phyloP scores from a whole-genome alignment of 2,329 filamentous ascomycete species.

The Alternaria gaisen region DNA sequence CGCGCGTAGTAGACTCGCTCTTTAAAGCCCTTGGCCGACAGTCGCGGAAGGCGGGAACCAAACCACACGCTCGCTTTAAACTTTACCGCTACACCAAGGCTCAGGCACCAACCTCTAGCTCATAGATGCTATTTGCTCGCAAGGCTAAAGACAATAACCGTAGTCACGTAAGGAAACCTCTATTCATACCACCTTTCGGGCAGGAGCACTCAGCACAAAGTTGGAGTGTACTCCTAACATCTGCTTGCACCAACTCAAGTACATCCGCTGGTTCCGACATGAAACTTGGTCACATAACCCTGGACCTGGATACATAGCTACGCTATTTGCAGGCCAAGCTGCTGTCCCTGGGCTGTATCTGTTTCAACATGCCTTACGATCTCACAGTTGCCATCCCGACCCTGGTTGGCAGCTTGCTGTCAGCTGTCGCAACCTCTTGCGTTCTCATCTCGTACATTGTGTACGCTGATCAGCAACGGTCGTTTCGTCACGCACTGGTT shows the following conservation, averaged over 20 bases:
- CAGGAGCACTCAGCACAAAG: background rate
- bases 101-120: background rate
- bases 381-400: constrained; percentile 26
- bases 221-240: background rate
- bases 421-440: constrained; percentile 25
- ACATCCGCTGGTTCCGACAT: background rate
- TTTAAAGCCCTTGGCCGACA: background rate
- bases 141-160: background rate
- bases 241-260: background rate
- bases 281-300: background rate
- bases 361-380: constrained; percentile 9
- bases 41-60: background rate
- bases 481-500: constrained; percentile 36
- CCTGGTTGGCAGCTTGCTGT: constrained; percentile 34
- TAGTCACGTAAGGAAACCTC: background rate
- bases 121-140: background rate
- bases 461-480: constrained; percentile 24
- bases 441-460: constrained; percentile 31
- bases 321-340: background rate
- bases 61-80: background rate
- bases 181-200: background rate
- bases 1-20: background rate
- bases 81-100: background rate
- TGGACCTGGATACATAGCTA: background rate
- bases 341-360: background rate